Percentiles rank a stretch among this genome's conserved stretches.
phyloP scores from a whole-genome alignment of 768 basidiomycete species.

The Solioccasus polychromus region DNA sequence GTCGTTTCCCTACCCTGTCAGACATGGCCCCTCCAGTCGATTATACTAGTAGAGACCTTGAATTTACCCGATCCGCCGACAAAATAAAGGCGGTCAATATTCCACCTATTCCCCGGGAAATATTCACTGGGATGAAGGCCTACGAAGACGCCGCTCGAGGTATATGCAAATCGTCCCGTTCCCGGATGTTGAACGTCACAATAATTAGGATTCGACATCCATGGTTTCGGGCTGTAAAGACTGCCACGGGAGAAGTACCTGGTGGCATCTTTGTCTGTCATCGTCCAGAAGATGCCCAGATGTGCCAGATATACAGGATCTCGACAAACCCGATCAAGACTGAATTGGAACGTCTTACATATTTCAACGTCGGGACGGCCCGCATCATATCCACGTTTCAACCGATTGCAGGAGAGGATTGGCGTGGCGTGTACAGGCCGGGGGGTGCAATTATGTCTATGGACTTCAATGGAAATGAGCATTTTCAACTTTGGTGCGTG shows the following conservation, averaged over 20 bases:
- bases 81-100: slow-evolving; percentile 40
- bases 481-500: slow-evolving; percentile 40
- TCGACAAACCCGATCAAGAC: slow-evolving; percentile 23
- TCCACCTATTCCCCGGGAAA: slow-evolving; percentile 30
- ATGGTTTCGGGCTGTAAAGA: slow-evolving; percentile 26
- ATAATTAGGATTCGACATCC: slow-evolving; percentile 25
- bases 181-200: neutral
- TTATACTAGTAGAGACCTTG: slow-evolving; percentile 31
- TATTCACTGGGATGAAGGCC: slow-evolving; percentile 34
- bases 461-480: slow-evolving; percentile 41
- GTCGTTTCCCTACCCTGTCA: neutral
- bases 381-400: slow-evolving; percentile 33
- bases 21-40: slow-evolving; percentile 24
- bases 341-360: slow-evolving; percentile 35
- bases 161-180: slow-evolving; percentile 2
- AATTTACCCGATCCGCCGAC: slow-evolving; percentile 35
- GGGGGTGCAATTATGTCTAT: slow-evolving; percentile 38
- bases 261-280: slow-evolving; percentile 35
- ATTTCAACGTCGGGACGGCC: slow-evolving; percentile 40
- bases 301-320: slow-evolving; percentile 37
- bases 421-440: slow-evolving; percentile 36
- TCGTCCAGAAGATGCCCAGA: slow-evolving; percentile 39
- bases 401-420: slow-evolving; percentile 38
- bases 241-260: slow-evolving; percentile 5
- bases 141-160: slow-evolving; percentile 41